A percentile compares a stretch with the other conserved stretches of the same genome.
Evolutionary conservation across 306 rosid species (phyloP).

Genomic region (Cicer arietinum): DNA sequence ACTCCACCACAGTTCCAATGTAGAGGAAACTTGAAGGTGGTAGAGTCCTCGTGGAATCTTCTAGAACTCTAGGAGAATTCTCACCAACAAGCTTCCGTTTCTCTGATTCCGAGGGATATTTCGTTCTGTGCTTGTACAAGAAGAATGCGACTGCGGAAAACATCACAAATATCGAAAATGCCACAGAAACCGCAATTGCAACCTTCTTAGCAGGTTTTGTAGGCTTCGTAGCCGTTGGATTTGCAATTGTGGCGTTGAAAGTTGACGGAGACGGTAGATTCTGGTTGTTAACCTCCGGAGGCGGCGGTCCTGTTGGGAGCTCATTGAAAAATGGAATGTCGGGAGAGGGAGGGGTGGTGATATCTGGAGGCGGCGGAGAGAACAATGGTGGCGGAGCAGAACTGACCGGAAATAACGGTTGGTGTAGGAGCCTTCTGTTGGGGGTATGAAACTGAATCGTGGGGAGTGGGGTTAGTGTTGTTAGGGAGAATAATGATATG

Average conservation of each 20-base stretch:
- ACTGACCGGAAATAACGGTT: constrained; percentile 69
- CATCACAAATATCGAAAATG: constrained; percentile 75
- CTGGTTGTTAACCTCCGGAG: constrained; percentile 51
- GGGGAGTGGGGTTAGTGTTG: neutral
- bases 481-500: constrained; percentile 32
- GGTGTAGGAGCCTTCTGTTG: constrained; percentile 73
- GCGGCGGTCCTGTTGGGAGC: constrained; percentile 55
- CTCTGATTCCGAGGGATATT: constrained; percentile 47
- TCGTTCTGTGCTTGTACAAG: constrained; percentile 71
- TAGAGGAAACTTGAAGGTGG: constrained; percentile 73
- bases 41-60: constrained; percentile 55
- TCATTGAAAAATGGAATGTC: constrained; percentile 80
- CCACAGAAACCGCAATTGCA: constrained; percentile 77
- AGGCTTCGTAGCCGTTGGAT: constrained; percentile 69
- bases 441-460: neutral
- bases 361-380: constrained; percentile 50
- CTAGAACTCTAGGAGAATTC: constrained; percentile 46
- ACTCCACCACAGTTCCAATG: constrained; percentile 91
- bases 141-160: constrained; percentile 78
- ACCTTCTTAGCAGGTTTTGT: constrained; percentile 63
- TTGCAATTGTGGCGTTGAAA: constrained; percentile 50
- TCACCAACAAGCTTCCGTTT: constrained; percentile 59
- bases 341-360: constrained; percentile 34
- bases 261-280: constrained; percentile 46
- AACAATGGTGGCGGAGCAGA: constrained; percentile 66